phyloP scores from a whole-genome alignment of 352 stramenopile genomes.

The Globisporangium rhizosaccharum region DNA sequence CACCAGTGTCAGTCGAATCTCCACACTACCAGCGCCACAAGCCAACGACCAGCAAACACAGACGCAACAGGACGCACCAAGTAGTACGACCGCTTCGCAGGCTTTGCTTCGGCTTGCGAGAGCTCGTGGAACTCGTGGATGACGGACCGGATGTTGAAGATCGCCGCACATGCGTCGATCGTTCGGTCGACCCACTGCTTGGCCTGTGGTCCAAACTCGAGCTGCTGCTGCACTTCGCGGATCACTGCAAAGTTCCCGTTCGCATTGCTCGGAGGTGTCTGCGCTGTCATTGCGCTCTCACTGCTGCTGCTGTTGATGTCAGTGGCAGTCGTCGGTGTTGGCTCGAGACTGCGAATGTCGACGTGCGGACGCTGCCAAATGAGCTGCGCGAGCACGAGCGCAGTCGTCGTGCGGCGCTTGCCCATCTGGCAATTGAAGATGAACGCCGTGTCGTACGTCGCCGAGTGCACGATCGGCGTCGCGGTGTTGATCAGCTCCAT shows the following conservation, averaged over 20 bases:
- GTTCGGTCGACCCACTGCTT: constrained; percentile 72
- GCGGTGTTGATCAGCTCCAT: constrained; percentile 48
- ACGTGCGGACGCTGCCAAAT: constrained; percentile 48
- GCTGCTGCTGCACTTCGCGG: constrained; percentile 46
- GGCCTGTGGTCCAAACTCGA: constrained; percentile 42
- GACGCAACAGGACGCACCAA: constrained; percentile 24
- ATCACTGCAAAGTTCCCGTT: constrained; percentile 69
- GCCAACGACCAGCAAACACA: neutral
- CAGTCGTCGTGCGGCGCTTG: constrained; percentile 76
- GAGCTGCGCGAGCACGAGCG: constrained; percentile 60
- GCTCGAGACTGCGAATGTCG: constrained; percentile 9
- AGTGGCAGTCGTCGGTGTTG: constrained; percentile 1
- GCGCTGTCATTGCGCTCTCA: neutral
- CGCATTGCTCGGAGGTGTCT: constrained; percentile 5
- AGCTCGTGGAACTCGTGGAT: constrained; percentile 78
- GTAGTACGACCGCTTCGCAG: constrained; percentile 74
- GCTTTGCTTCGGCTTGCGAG: constrained; percentile 71
- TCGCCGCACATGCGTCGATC: constrained; percentile 61
- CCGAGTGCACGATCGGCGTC: constrained; percentile 13
- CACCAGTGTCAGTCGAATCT: neutral
- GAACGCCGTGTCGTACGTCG: constrained; percentile 54
- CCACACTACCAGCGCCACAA: neutral
- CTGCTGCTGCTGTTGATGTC: constrained; percentile 6
- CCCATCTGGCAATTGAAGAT: constrained; percentile 89
- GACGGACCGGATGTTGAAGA: constrained; percentile 78